Evolutionary conservation across 2,329 filamentous ascomycete genomes (phyloP).

Genomic region (Colletotrichum tanaceti): DNA sequence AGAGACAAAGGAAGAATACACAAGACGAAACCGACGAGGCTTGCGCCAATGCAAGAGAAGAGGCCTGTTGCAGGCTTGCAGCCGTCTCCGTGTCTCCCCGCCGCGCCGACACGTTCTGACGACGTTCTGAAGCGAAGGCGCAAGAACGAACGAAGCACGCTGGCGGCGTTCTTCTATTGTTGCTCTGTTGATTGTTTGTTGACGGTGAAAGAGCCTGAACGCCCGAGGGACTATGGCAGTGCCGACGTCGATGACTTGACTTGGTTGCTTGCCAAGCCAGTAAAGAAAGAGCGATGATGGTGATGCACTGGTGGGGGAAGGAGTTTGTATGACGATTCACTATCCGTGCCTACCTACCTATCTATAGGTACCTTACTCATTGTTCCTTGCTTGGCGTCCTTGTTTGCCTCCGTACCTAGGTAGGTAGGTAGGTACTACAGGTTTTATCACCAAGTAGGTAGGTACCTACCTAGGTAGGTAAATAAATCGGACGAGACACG

Average conservation of each 20-base stretch:
- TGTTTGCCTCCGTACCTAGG: not conserved
- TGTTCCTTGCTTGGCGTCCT: not conserved
- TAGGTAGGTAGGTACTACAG: no score
- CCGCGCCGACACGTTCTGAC: not conserved
- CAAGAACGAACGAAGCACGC: not conserved
- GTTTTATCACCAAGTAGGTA: no score
- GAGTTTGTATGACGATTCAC: constrained; percentile 7
- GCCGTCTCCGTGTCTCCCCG: constrained; percentile 10
- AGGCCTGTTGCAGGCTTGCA: constrained; percentile 24
- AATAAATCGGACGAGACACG: no score
- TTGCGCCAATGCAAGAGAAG: constrained; percentile 23
- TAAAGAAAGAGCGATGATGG: not conserved
- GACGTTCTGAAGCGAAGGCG: not conserved
- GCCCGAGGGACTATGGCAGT: not conserved
- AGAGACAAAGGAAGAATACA: constrained; percentile 21
- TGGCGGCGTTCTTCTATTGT: no score
- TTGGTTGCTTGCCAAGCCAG: no score
- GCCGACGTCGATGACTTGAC: not conserved
- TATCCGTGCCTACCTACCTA: no score
- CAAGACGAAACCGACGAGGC: constrained; percentile 29
- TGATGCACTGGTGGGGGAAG: not conserved
- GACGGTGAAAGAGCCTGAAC: not conserved
- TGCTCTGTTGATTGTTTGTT: not conserved
- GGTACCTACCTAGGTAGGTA: not conserved
- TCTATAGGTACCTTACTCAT: no score